Base-by-base conservation (phyloP, 2,329 filamentous ascomycete genomes). In the Emergomyces pasteurianus region DNA sequence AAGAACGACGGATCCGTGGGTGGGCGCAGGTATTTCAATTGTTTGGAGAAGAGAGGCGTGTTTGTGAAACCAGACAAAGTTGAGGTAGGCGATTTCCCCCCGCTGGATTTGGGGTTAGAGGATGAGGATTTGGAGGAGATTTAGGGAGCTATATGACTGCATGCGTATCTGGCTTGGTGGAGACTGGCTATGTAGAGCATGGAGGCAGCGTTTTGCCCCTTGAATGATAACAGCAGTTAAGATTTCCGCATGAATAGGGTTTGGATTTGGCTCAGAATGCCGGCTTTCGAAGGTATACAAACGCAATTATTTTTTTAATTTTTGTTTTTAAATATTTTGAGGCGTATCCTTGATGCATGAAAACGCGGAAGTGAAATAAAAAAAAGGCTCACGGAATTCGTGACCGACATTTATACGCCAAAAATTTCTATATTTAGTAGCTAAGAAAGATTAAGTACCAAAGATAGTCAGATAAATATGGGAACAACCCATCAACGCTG, bases 11-110 rank as follows among this genome's bases (percentile, higher is more conserved):
- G 84, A 5, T 78, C 73, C 46, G 72, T 79, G 2, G 75, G 75
- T 61, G 78, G 77, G 18, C 72, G 74, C 65, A 75, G 78, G 60
- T 85, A 86, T 70, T 87, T 86, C 62, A 68, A 71, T 26, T 79
- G 81, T 63, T 79, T 78, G 47, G 74, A 72, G 50, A 77, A 78
- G 23, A 81, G 80, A 43, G 84, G 84, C 16, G 81, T 83, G 12
- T 85, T 86, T 68, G 81, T 85, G 0, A 78, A 84, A 64, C 80
- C 84, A 12, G 84, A 86, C 67, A 80, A 83, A 65, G 78, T 86
- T 14, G 80, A 86, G 70, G 78, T 83, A 3, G 84, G 84, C 8
- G 81, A 85, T 63, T 86, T 83, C 62, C 77, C 78, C 2, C 76
- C 78, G 3, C 65, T 83, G 62, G 75, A 72, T 3, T 57, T 77